Base-by-base conservation (phyloP, 495 filamentous ascomycete species). In the Penicillium antarcticum region DNA sequence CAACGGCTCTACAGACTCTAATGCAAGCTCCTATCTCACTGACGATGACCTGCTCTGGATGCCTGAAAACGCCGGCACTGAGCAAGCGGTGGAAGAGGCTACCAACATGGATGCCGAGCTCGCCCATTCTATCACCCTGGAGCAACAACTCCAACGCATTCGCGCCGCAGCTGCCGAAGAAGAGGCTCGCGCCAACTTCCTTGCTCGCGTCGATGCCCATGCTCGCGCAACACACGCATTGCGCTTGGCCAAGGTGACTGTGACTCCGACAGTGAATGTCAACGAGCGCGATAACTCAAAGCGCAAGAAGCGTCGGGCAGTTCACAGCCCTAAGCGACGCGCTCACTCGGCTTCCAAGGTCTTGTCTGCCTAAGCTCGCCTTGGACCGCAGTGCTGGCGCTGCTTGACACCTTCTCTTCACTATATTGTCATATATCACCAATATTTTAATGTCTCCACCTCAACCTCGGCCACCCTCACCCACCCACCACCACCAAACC, bases 1-100 rank as follows among this genome's bases (percentile, higher is more conserved):
- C 49, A 59, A 58, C 52, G 65, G 70, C 49, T 65, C 70, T 0
- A 59, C 58, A 33, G 56, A 62, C 11, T 69, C 70, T 0, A 68
- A 58, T 12, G 66, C 68, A 33, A 70, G 63, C 36, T 67, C 72
- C 38, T 71, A 75, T 41, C 72, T 80, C 48, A 78, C 77, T 6
- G 77, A 80, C 47, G 77, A 80, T 51, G 77, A 80, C 35, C 70
- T 81, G 17, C 73, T 75, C 50, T 74, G 48, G 62, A 67, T 56
- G 67, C 67, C 55, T 54, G 67, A 62, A 56, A 68, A 61, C 31
- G 51, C 58, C 18, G 59, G 51, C 10, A 48, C 58, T 2, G 68
- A 73, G 21, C 48, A 56, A n/a, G 61, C 52, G 3, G 49, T 72
- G 1, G 65, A 68, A n/a, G 69, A 73, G 41, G 62, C 63, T 9